Conservation (phyloP, 2,329 filamentous ascomycete species). For the Coniochaeta ligniaria region DNA sequence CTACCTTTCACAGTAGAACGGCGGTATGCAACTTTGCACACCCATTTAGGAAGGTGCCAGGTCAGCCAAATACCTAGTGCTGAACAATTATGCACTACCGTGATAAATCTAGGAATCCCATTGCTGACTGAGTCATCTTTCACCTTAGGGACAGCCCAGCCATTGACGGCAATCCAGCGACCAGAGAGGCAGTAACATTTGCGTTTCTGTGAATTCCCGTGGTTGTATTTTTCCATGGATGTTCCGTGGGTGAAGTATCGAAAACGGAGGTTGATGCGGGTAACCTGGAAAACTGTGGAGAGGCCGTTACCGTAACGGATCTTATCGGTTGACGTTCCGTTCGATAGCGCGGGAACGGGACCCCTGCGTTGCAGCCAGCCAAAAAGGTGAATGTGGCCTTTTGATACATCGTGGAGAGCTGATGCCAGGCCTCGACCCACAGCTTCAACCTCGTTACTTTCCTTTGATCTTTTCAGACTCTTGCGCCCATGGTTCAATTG, state of each 20-base stretch:
- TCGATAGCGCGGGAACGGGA: background rate
- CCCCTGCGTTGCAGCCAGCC: background rate
- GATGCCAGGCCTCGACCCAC: slow-evolving; percentile 2
- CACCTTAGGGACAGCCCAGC: no score
- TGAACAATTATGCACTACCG: no score
- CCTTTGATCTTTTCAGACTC: background rate
- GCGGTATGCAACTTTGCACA: background rate
- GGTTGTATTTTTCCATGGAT: no score
- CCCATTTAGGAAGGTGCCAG: background rate
- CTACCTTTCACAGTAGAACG: background rate
- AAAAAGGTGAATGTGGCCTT: slow-evolving; percentile 9
- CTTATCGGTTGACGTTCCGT: background rate
- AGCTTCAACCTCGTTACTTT: slow-evolving; percentile 1
- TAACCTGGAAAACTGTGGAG: no score
- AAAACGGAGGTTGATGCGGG: no score
- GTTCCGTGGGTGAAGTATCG: no score
- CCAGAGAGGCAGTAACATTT: no score
- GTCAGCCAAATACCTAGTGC: no score
- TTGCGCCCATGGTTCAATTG: background rate
- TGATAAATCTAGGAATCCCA: no score
- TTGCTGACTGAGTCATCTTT: no score
- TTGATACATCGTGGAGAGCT: slow-evolving; percentile 1
- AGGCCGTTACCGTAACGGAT: background rate
- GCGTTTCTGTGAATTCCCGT: no score
- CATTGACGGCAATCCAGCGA: no score